These are phyloP conservation scores for Ophiostoma ulmi DNA, from an alignment of 2,329 filamentous ascomycete species.

Conservation along the genomic window DNA sequence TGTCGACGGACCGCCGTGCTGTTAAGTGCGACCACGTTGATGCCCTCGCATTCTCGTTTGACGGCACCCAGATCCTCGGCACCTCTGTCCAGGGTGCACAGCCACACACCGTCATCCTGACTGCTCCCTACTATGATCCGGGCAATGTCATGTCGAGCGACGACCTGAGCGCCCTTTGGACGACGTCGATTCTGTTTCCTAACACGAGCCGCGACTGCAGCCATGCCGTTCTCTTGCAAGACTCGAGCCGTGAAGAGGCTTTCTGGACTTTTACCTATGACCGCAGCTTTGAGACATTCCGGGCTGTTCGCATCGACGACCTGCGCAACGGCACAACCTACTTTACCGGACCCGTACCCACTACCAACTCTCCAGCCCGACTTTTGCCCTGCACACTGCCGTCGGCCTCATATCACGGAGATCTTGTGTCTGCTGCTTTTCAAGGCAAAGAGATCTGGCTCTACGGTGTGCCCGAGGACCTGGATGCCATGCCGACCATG, in stretches of 20 bases:
- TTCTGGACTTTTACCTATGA: constrained; percentile 77
- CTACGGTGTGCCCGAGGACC: constrained; percentile 69
- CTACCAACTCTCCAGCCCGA: constrained; percentile 48
- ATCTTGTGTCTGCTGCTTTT: constrained; percentile 69
- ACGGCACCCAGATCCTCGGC: constrained; percentile 72
- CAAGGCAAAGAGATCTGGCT: constrained; percentile 69
- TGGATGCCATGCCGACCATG: constrained; percentile 55
- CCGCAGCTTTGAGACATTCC: constrained; percentile 69
- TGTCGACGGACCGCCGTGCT: constrained; percentile 63
- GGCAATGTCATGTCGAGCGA: constrained; percentile 61
- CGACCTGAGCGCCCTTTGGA: constrained; percentile 72
- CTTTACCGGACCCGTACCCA: constrained; percentile 65
- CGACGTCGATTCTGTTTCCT: constrained; percentile 77
- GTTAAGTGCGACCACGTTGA: constrained; percentile 77
- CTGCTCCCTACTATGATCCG: constrained; percentile 73
- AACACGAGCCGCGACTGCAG: constrained; percentile 75
- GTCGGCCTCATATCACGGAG: constrained; percentile 61
- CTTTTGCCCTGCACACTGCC: constrained; percentile 64
- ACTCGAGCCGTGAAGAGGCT: constrained; percentile 58
- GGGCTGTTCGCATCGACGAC: constrained; percentile 70
- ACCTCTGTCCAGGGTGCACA: constrained; percentile 62
- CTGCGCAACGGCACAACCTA: constrained; percentile 71
- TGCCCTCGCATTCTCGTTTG: constrained; percentile 66
- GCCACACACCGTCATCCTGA: constrained; percentile 69
- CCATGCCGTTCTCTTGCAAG: constrained; percentile 65